Conservation (phyloP, 2,329 filamentous ascomycete species). For the Beauveria rudraprayagi region DNA sequence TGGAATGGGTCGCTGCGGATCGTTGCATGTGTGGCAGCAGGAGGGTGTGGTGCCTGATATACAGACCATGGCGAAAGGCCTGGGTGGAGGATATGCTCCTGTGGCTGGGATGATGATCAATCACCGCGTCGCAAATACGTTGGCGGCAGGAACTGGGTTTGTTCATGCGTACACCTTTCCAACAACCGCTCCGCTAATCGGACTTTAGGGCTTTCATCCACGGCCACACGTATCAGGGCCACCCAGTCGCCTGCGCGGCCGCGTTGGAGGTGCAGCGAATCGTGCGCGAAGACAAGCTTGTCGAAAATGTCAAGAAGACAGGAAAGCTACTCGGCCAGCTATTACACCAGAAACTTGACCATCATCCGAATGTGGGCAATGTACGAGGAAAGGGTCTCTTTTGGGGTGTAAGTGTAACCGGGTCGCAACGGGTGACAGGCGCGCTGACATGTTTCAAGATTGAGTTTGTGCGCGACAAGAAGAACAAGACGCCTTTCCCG, state of each 20-base stretch:
- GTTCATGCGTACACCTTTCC: neutral
- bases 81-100: slow-evolving; percentile 56
- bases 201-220: slow-evolving; percentile 14
- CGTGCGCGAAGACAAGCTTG: slow-evolving; percentile 29
- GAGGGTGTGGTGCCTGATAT: slow-evolving; percentile 54
- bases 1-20: slow-evolving; percentile 52
- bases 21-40: slow-evolving; percentile 54
- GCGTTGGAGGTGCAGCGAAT: slow-evolving; percentile 31
- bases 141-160: slow-evolving; percentile 27
- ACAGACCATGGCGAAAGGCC: slow-evolving; percentile 57
- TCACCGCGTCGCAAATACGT: slow-evolving; percentile 38
- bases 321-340: slow-evolving; percentile 14
- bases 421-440: neutral
- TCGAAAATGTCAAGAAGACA: slow-evolving; percentile 14
- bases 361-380: slow-evolving; percentile 22
- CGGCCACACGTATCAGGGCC: slow-evolving; percentile 21
- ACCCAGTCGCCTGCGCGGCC: slow-evolving; percentile 20
- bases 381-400: slow-evolving; percentile 24
- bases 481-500: slow-evolving; percentile 21
- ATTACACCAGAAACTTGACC: slow-evolving; percentile 17
- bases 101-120: slow-evolving; percentile 53
- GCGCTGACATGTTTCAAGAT: slow-evolving; percentile 14
- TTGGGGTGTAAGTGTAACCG: slow-evolving; percentile 18
- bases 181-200: slow-evolving; percentile 5
- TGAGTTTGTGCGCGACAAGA: slow-evolving; percentile 22